Base-by-base conservation (phyloP, 352 stramenopile genomes). In the Phytopythium helicoides region DNA sequence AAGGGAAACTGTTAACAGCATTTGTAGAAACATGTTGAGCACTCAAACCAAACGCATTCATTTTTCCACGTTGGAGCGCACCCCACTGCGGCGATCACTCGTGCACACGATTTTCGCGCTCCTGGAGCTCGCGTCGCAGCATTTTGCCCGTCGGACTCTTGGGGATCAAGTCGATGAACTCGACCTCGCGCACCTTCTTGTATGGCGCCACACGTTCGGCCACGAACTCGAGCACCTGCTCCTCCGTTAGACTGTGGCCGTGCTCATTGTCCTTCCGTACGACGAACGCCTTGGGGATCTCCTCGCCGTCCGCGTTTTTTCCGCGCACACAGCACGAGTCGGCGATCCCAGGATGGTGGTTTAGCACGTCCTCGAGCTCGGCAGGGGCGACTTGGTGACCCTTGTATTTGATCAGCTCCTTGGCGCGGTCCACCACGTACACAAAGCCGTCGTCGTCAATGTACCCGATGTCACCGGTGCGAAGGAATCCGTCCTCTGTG, bases 381-480 rank as follows among this genome's bases (percentile, higher is more conserved):
- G 87, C 90, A 18, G 89, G 92, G 8, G 91, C 86, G 11, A 98
- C 73, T 65, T 94, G 92, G 54, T 92, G 91, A 14, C 89, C 91
- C 56, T 96, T 95, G 54, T 96, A 92, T 72, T 98, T 98, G 70
- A 98, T 98, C 15, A 98, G 68, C 60, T 98, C 91, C 71, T 98
- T 98, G 28, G 90, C 67, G 22, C 94, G 71, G 59, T 98, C 92
- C 1, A 88, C 86, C 36, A 98, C 92, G 54, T 88, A 97, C 16
- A 98, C 82, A 54, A 77, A 97, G 1, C 88, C 92, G 47, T 98
- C 87, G 23, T 96, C 76, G 62, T 98, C 90, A 52, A 97, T 92
- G 54, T 90, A 86, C 7, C 78, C 88, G 25, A 97, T 74, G 68
- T 98, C 91, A 10, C 92, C 91, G 19, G 90, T 97, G 31, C 77